phyloP scores from a whole-genome alignment of 352 stramenopile genomes.

The Elongisporangium undulatum region DNA sequence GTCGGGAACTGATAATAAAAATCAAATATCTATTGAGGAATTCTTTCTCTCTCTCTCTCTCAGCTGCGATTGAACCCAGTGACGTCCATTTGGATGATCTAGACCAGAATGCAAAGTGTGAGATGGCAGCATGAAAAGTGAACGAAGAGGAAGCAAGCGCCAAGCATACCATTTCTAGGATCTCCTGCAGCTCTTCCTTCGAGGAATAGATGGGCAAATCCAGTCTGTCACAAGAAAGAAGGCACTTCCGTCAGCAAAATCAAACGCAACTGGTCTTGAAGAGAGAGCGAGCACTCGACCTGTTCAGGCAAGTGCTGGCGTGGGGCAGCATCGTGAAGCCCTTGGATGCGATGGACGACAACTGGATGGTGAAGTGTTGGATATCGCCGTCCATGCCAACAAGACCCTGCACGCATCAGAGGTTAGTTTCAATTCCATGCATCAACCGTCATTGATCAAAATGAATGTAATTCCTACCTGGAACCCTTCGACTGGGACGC shows the following conservation, averaged over 20 bases:
- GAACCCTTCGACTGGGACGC: conserved; percentile 80
- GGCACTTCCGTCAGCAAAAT: conserved; percentile 5
- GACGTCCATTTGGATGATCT: conserved; percentile 72
- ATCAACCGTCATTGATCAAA: not conserved
- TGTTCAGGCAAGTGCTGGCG: conserved; percentile 81
- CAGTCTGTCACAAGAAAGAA: conserved; percentile 30
- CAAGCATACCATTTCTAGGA: conserved; percentile 83
- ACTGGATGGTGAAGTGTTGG: conserved; percentile 70
- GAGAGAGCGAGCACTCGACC: conserved; percentile 23
- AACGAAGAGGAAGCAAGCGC: conserved; percentile 2
- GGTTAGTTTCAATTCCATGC: conserved; percentile 2
- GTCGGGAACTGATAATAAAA: conserved; percentile 11
- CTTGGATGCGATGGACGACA: conserved; percentile 34
- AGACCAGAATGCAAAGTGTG: not conserved
- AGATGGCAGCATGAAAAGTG: not conserved
- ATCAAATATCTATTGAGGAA: not conserved
- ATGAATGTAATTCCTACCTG: conserved; percentile 22
- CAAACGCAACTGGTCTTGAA: not conserved
- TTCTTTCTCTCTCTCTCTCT: conserved; percentile 4
- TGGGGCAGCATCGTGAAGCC: conserved; percentile 61
- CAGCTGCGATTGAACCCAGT: conserved; percentile 75
- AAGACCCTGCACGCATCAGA: conserved; percentile 28
- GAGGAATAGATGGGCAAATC: conserved; percentile 72
- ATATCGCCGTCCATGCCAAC: conserved; percentile 73
- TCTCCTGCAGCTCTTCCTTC: conserved; percentile 91